These are phyloP conservation scores for Tetracentron sinense DNA, from an alignment of 164 flowering plant species.

Conservation along the genomic window DNA sequence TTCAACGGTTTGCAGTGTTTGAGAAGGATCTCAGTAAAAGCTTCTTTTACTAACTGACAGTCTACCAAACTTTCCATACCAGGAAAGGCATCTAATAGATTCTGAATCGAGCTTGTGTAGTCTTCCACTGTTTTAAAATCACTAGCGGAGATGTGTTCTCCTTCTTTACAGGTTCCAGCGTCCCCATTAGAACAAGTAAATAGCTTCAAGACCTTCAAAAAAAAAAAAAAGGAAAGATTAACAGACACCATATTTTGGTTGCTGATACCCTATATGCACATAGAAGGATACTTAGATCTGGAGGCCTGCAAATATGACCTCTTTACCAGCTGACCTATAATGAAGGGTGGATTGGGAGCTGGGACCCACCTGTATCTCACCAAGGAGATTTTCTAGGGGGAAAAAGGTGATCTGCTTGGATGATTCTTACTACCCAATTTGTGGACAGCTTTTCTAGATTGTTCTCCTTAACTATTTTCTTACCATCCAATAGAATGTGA, in stretches of 20 bases:
- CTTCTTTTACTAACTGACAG: conserved; percentile 61
- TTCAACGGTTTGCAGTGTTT: conserved; percentile 72
- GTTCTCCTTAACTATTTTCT: no score
- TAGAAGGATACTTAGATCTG: background rate
- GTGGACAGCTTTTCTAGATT: no score
- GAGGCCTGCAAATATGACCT: no score
- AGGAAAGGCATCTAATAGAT: conserved; percentile 59
- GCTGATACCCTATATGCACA: background rate
- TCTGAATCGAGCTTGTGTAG: conserved; percentile 63
- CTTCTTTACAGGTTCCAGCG: conserved; percentile 38
- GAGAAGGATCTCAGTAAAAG: conserved; percentile 51
- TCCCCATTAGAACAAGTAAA: conserved; percentile 45
- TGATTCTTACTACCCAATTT: no score
- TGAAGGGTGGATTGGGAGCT: no score
- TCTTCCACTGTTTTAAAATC: conserved; percentile 35
- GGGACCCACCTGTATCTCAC: no score
- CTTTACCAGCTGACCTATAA: no score
- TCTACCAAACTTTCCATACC: conserved; percentile 64
- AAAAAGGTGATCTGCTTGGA: no score
- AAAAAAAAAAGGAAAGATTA: background rate
- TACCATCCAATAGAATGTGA: no score
- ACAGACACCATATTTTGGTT: background rate
- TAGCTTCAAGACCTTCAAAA: conserved; percentile 42
- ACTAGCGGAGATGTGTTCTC: conserved; percentile 29
- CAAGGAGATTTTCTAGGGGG: no score